Percentiles rank a stretch among this genome's conserved stretches.
phyloP scores from a whole-genome alignment of 371 early-diverging fungal genomes.

The Polyrhizophydium stewartii region DNA sequence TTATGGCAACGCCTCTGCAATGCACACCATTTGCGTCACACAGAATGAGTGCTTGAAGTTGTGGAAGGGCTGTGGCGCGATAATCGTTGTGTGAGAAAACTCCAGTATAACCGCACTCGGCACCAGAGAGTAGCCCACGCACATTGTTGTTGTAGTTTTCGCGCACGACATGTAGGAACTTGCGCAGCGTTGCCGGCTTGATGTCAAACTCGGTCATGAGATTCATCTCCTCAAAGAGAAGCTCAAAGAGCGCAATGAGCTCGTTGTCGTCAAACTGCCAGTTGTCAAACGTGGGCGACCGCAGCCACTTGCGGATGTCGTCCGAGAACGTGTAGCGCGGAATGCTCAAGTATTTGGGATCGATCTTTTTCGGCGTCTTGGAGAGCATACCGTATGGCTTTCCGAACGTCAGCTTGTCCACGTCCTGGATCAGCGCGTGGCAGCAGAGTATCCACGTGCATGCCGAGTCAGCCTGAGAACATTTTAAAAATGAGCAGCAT shows the following conservation, averaged over 20 bases:
- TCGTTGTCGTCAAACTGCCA: constrained; percentile 47
- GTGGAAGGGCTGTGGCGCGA: constrained; percentile 33
- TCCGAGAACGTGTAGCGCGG: constrained; percentile 22
- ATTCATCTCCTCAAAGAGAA: constrained; percentile 43
- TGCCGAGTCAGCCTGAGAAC: too few species aligned
- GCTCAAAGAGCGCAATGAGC: constrained; percentile 37
- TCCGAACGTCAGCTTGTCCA: constrained; percentile 3
- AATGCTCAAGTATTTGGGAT: background rate
- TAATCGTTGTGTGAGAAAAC: too few species aligned
- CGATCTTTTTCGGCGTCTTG: constrained; percentile 7
- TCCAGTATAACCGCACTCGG: too few species aligned
- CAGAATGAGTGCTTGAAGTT: constrained; percentile 52
- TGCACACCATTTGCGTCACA: constrained; percentile 47
- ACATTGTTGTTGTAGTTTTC: constrained; percentile 44
- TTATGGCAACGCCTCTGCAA: too few species aligned
- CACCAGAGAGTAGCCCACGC: too few species aligned
- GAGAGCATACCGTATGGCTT: constrained; percentile 6
- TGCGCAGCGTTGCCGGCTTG: constrained; percentile 23
- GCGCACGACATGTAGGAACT: constrained; percentile 32
- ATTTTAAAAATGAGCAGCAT: too few species aligned
- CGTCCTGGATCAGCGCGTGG: background rate
- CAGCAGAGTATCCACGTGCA: too few species aligned
- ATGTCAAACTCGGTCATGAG: constrained; percentile 38
- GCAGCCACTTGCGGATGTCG: constrained; percentile 29
- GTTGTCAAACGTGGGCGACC: constrained; percentile 40